Evolutionary conservation across 345 rosid species (phyloP).

Genomic region (thale cress (Arabidopsis thaliana)): TAIR10.1 NC_003076.8:25537501-25538000

Average conservation of each 20-base stretch:
- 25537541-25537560: constrained; percentile 11
- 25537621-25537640: neutral
- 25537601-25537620: neutral
- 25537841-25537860: constrained; percentile 71
- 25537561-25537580: neutral
- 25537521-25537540: constrained; percentile 28
- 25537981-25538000: constrained; percentile 84
- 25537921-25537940: no score
- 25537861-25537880: constrained; percentile 18
- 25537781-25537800: constrained; percentile 93
- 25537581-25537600: constrained; percentile 14
- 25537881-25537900: neutral
- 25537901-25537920: neutral
- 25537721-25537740: neutral
- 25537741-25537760: constrained; percentile 45
- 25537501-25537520: constrained; percentile 7
- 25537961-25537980: constrained; percentile 84
- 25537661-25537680: neutral
- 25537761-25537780: constrained; percentile 89
- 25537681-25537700: neutral
- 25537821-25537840: constrained; percentile 96
- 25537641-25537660: no score
- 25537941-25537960: constrained; percentile 58
- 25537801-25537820: constrained; percentile 83
- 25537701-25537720: neutral